phyloP scores from a whole-genome alignment of 441 rosid genomes.

The Erodium chrysanthum region DNA sequence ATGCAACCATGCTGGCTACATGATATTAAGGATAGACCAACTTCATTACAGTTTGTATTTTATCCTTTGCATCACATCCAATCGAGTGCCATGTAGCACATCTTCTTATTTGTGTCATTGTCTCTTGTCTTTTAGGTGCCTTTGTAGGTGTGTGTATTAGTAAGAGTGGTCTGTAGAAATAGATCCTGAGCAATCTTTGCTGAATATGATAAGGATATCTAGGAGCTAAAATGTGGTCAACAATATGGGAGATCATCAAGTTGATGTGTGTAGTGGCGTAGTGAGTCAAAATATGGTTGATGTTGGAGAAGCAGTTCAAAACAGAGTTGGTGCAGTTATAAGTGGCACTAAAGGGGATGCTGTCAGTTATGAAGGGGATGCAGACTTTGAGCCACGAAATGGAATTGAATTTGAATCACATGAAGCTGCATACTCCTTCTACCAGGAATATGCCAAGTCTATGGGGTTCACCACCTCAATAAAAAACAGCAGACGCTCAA shows the following conservation, averaged over 20 bases:
- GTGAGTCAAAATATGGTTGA: conserved; percentile 31
- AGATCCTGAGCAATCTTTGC: conserved; percentile 31
- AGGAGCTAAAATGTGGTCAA: conserved; percentile 17
- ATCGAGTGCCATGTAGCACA: background rate
- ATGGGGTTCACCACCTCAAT: conserved; percentile 53
- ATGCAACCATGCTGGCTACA: too few relatives aligned
- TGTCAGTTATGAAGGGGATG: conserved; percentile 15
- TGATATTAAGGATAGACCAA: too few relatives aligned
- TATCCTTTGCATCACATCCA: too few relatives aligned
- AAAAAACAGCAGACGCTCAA: conserved; percentile 56
- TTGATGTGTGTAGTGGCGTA: conserved; percentile 24
- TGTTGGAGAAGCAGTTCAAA: conserved; percentile 25
- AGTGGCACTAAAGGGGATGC: conserved; percentile 14
- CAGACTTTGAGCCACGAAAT: conserved; percentile 34
- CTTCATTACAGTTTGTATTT: too few relatives aligned
- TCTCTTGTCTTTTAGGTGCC: conserved; percentile 8
- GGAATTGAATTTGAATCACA: conserved; percentile 49
- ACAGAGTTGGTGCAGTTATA: conserved; percentile 19
- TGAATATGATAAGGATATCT: conserved; percentile 36
- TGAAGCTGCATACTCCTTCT: conserved; percentile 52
- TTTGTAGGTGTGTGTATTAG: background rate
- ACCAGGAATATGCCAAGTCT: conserved; percentile 47
- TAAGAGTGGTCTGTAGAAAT: conserved; percentile 24
- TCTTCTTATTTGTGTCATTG: background rate
- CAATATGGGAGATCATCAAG: conserved; percentile 17